Conservation (phyloP, 306 rosid genomes). For the Albizia julibrissin region DNA sequence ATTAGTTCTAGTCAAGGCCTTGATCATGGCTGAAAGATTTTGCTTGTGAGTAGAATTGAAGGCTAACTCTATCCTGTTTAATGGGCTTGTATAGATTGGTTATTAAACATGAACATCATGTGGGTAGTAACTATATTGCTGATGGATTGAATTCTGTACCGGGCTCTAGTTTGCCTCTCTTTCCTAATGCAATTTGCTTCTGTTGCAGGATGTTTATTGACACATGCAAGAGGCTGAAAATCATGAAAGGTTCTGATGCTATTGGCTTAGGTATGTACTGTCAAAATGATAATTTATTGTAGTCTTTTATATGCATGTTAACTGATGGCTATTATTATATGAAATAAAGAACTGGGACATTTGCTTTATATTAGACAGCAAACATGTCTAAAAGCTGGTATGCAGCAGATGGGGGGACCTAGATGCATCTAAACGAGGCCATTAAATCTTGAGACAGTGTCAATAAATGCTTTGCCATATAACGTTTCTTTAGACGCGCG, state of each 20-base stretch:
- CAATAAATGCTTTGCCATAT: constrained; percentile 13
- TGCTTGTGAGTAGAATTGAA: not conserved
- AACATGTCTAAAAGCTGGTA: not conserved
- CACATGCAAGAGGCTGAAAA: constrained; percentile 50
- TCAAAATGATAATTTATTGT: constrained; percentile 4
- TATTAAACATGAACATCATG: not conserved
- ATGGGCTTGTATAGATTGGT: not conserved
- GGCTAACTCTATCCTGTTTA: not conserved
- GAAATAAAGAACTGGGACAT: constrained; percentile 19
- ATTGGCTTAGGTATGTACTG: constrained; percentile 59
- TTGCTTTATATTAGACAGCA: not conserved
- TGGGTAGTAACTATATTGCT: not conserved
- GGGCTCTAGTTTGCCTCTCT: constrained; percentile 13
- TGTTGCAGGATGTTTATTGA: constrained; percentile 57
- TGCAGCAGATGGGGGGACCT: constrained; percentile 16
- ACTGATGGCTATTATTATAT: not conserved
- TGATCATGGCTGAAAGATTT: not conserved
- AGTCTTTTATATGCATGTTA: not conserved
- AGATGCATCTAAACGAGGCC: constrained; percentile 5
- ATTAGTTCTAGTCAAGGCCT: not conserved
- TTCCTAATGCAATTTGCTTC: constrained; percentile 18
- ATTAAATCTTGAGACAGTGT: constrained; percentile 1
- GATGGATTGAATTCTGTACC: not conserved
- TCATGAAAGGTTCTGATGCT: constrained; percentile 56
- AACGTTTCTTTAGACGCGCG: not conserved